These are phyloP conservation scores for Selaginella tamariscina DNA, from an alignment of 75 land plant species.

Conservation along the genomic window DNA sequence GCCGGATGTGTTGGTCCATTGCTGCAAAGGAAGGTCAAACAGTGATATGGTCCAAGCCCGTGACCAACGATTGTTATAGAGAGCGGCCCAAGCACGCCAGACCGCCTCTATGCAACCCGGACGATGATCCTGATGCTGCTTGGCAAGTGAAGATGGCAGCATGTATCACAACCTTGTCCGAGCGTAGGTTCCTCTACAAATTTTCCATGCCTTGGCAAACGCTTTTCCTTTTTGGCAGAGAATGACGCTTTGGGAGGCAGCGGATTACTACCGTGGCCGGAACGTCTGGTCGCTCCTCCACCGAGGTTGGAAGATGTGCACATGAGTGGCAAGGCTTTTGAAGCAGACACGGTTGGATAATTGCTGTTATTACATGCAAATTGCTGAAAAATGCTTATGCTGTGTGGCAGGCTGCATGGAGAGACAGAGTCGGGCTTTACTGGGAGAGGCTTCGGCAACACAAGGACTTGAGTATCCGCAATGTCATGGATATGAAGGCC, in stretches of 20 bases:
- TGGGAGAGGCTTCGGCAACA: slow-evolving; percentile 57
- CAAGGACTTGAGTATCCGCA: slow-evolving; percentile 49
- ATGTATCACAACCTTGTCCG: slow-evolving; percentile 51
- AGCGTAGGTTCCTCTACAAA: slow-evolving; percentile 27
- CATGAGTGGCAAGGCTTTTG: slow-evolving; percentile 39
- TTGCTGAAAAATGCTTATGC: no score
- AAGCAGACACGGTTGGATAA: slow-evolving; percentile 47
- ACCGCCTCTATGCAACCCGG: slow-evolving; percentile 46
- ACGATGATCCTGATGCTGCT: slow-evolving; percentile 55
- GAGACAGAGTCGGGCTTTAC: slow-evolving; percentile 47
- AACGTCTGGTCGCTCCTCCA: slow-evolving; percentile 53
- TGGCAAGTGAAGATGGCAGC: slow-evolving; percentile 68
- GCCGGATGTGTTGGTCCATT: slow-evolving; percentile 72
- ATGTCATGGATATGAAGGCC: slow-evolving; percentile 89
- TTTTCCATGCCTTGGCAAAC: not conserved
- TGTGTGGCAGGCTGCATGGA: slow-evolving; percentile 55
- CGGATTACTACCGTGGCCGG: slow-evolving; percentile 68
- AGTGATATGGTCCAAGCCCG: slow-evolving; percentile 70
- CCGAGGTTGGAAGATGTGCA: slow-evolving; percentile 63
- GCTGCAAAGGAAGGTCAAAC: slow-evolving; percentile 57
- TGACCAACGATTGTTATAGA: slow-evolving; percentile 48
- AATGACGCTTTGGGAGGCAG: slow-evolving; percentile 23
- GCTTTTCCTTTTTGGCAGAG: not conserved
- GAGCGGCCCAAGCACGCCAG: slow-evolving; percentile 36
- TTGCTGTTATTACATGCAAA: not conserved